Evolutionary conservation across 106 monocot genomes (phyloP), one percentile per base, ranked within the genome.

Genomic region (Dendrobium catenatum): DNA sequence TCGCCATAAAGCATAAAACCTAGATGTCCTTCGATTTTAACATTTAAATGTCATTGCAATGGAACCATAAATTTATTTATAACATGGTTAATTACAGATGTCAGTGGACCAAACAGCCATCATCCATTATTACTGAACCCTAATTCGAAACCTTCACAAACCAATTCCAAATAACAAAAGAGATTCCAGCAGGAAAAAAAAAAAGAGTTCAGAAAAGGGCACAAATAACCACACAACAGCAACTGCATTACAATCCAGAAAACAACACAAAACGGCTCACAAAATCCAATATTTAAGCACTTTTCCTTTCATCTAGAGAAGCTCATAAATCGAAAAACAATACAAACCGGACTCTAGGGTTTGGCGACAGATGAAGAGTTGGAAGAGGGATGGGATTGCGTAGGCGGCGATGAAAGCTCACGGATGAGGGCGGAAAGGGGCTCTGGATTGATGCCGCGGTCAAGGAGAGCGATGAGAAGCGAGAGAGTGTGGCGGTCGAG

Each of bases 401-500:
- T 4, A 27, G 83, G 33, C 22, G 80, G 33, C 24, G 86, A 80
- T 48, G 91, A 87, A 68, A 96, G 84, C 86, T 96, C 96, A 48
- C 89, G 88, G 75, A 96, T 84, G 29, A 96, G 86, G 27, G 91
- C 88, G 72, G 93, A 89, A 66, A 96, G 93, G 51, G 91, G 83
- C 78, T 96, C 96, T 16, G 91, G 96, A 51, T 96, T 93, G 76
- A 90, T 79, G 78, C 90, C 96, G 55, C 93, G 90, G 44, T 96
- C 93, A 80, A 88, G 86, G 79, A 96, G 93, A 67, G 93, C 88
- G 87, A 94, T 86, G 81, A 96, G 82, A 59, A 96, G 86, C 67
- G 96, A 96, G 79, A 96, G 93, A n/a, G 96, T 92, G 85, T 90
- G 91, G 56, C 93, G 96, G 68, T 96, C 93, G 54, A 96, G 90